Evolutionary conservation across 768 basidiomycete genomes (phyloP).

Genomic region (Agrocybe praecox): DNA sequence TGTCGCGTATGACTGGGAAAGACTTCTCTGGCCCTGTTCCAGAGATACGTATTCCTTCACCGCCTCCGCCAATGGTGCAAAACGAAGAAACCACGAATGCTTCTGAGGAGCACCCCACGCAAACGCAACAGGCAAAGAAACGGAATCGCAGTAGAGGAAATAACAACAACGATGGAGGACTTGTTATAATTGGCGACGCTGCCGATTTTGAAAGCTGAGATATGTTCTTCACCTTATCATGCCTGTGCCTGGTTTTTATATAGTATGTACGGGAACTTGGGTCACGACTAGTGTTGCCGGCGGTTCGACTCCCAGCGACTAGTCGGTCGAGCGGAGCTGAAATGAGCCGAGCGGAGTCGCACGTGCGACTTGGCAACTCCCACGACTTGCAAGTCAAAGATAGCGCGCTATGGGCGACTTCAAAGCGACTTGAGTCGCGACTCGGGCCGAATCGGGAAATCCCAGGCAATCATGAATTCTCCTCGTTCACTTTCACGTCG

Average conservation of each 20-base stretch:
- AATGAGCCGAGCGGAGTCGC: too few relatives aligned
- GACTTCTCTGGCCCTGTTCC: constrained; percentile 85
- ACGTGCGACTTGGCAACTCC: too few relatives aligned
- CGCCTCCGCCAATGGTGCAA: constrained; percentile 27
- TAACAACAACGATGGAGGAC: constrained; percentile 31
- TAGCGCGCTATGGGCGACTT: too few relatives aligned
- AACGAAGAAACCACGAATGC: constrained; percentile 14
- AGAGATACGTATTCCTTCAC: constrained; percentile 52
- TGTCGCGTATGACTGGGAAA: constrained; percentile 82
- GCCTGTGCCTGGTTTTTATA: not conserved
- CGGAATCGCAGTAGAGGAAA: constrained; percentile 25
- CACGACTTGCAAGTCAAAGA: too few relatives aligned
- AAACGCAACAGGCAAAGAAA: constrained; percentile 26
- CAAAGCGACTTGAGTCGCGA: too few relatives aligned
- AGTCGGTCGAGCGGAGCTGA: too few relatives aligned
- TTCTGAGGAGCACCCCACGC: constrained; percentile 14
- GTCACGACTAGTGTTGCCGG: too few relatives aligned
- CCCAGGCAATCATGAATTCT: too few relatives aligned
- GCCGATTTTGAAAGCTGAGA: constrained; percentile 27
- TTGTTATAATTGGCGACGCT: constrained; percentile 39
- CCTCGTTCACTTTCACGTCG: too few relatives aligned
- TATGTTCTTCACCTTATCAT: not conserved
- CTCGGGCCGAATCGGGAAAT: too few relatives aligned
- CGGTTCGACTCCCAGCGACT: too few relatives aligned
- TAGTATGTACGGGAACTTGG: too few relatives aligned